phyloP scores from a whole-genome alignment of 768 basidiomycete species.

The Boletus sp. region DNA sequence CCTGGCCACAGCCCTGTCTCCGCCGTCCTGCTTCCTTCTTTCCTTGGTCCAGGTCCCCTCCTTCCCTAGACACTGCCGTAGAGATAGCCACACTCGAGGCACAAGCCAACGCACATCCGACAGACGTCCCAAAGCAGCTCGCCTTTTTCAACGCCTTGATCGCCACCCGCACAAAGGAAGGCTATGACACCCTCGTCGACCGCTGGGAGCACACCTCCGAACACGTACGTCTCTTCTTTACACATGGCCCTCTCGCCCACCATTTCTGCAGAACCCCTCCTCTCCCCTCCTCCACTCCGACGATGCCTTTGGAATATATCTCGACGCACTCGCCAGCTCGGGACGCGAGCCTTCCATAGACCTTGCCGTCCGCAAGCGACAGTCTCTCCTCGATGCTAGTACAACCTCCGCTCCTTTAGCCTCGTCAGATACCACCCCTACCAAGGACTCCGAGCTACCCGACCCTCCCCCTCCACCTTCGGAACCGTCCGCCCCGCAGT shows the following conservation, averaged over 20 bases:
- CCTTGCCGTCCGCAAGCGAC: constrained; percentile 66
- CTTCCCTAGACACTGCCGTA: constrained; percentile 65
- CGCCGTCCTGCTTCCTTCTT: constrained; percentile 29
- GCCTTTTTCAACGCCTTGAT: constrained; percentile 65
- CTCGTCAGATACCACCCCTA: constrained; percentile 16
- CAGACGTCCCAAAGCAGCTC: constrained; percentile 69
- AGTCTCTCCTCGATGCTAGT: constrained; percentile 49
- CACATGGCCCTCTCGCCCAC: constrained; percentile 2
- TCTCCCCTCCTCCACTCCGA: constrained; percentile 72
- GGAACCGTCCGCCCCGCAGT: constrained; percentile 14
- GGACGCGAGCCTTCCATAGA: constrained; percentile 56
- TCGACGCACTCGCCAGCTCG: constrained; percentile 61
- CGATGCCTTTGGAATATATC: constrained; percentile 74
- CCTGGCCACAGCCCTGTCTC: constrained; percentile 23
- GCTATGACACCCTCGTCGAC: constrained; percentile 68
- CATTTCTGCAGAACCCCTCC: constrained; percentile 50
- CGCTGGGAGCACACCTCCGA: constrained; percentile 85
- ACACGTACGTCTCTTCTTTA: constrained; percentile 55
- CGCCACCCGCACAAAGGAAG: constrained; percentile 62
- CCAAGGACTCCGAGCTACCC: constrained; percentile 15
- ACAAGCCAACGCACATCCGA: constrained; percentile 70
- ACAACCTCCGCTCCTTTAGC: background rate
- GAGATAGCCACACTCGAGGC: constrained; percentile 73
- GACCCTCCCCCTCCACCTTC: constrained; percentile 7
- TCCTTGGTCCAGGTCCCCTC: constrained; percentile 42